Conservation (phyloP, 2,329 filamentous ascomycete genomes). For the Elsinoe arachidis region DNA sequence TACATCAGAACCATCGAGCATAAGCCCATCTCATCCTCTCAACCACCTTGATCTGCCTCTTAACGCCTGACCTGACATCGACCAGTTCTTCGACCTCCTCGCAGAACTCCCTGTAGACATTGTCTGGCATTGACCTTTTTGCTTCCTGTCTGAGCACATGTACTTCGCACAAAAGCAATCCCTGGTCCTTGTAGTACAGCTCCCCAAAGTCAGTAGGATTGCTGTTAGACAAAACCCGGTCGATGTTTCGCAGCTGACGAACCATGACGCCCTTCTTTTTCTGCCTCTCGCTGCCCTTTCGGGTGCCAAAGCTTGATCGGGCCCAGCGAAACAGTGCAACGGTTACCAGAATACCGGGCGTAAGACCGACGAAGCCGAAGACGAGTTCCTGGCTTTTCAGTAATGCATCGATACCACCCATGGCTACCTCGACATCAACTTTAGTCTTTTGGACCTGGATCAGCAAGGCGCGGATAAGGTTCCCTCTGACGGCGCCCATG, state of each 20-base stretch:
- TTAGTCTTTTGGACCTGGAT: slow-evolving; percentile 99
- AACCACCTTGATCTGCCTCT: slow-evolving; percentile 68
- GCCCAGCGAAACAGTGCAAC: slow-evolving; percentile 68
- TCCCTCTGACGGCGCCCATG: slow-evolving; percentile 71
- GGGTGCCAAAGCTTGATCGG: slow-evolving; percentile 57
- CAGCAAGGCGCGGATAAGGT: slow-evolving; percentile 78
- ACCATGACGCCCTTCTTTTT: slow-evolving; percentile 62
- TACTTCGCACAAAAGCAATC: slow-evolving; percentile 79
- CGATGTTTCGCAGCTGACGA: slow-evolving; percentile 76
- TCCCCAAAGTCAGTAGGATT: slow-evolving; percentile 61
- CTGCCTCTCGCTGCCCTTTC: slow-evolving; percentile 57
- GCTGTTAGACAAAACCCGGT: slow-evolving; percentile 50
- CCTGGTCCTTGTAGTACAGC: slow-evolving; percentile 86
- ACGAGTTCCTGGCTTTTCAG: slow-evolving; percentile 94
- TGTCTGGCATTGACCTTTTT: slow-evolving; percentile 57
- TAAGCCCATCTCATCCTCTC: slow-evolving; percentile 88
- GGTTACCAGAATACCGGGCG: slow-evolving; percentile 82
- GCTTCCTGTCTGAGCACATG: slow-evolving; percentile 70
- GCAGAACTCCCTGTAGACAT: slow-evolving; percentile 73
- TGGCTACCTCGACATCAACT: slow-evolving; percentile 91
- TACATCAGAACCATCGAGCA: slow-evolving; percentile 54
- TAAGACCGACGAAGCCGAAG: slow-evolving; percentile 93
- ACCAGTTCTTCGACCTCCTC: slow-evolving; percentile 82
- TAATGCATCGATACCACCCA: slow-evolving; percentile 88
- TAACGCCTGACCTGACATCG: slow-evolving; percentile 67